phyloP scores from a whole-genome alignment of 305 asterid genomes.

The Andrographis paniculata region DNA sequence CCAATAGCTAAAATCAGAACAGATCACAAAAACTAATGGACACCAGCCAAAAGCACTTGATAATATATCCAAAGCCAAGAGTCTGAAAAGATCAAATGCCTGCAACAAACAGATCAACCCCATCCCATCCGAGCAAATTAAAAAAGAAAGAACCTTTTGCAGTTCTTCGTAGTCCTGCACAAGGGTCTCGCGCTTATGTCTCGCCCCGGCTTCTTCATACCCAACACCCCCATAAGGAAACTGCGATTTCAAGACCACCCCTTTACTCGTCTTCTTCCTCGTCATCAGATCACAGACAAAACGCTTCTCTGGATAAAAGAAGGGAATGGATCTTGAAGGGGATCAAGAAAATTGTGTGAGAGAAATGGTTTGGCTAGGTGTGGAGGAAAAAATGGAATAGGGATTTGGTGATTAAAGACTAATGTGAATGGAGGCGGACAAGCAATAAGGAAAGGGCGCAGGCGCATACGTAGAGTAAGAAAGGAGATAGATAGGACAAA shows the following conservation, averaged over 20 bases:
- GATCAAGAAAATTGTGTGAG: slow-evolving; percentile 11
- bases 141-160: slow-evolving; percentile 37
- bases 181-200: slow-evolving; percentile 50
- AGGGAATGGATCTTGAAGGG: slow-evolving; percentile 25
- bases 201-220: slow-evolving; percentile 37
- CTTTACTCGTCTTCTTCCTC: slow-evolving; percentile 43
- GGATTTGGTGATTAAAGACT: slow-evolving; percentile 26
- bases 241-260: slow-evolving; percentile 27
- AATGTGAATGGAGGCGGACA: slow-evolving; percentile 27
- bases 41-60: too few species aligned
- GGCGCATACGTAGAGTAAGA: slow-evolving; percentile 28
- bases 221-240: slow-evolving; percentile 23
- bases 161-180: slow-evolving; percentile 62
- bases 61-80: too few species aligned
- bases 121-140: neutral
- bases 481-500: slow-evolving; percentile 32
- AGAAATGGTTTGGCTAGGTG: slow-evolving; percentile 5
- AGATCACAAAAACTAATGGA: too few species aligned
- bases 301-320: slow-evolving; percentile 16
- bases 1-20: too few species aligned
- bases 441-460: slow-evolving; percentile 36
- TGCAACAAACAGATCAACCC: slow-evolving; percentile 25
- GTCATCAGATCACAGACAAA: slow-evolving; percentile 52
- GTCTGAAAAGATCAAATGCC: slow-evolving; percentile 10
- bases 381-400: slow-evolving; percentile 20